Percentiles rank a stretch among this genome's conserved stretches.
These are phyloP conservation scores for Chaetomium sp. DNA, from an alignment of 2,329 filamentous ascomycete genomes.

Conservation along the genomic window DNA sequence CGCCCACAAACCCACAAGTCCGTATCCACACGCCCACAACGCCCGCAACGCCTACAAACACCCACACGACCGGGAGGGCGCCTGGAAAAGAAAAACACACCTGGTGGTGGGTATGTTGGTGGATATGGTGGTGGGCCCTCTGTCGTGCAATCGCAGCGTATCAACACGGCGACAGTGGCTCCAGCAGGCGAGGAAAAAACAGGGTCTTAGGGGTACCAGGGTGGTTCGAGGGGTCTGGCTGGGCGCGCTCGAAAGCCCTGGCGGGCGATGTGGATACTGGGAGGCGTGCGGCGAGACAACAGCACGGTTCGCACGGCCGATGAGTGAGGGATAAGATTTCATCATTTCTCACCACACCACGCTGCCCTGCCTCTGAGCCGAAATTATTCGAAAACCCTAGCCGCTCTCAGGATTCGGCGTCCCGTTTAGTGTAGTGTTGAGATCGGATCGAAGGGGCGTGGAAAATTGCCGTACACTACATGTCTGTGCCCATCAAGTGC, in stretches of 20 bases:
- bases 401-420: too few relatives aligned
- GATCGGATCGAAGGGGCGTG: background rate
- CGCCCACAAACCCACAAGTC: too few relatives aligned
- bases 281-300: too few relatives aligned
- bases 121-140: background rate
- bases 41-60: too few relatives aligned
- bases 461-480: background rate
- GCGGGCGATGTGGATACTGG: background rate
- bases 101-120: too few relatives aligned
- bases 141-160: conserved; percentile 6
- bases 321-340: background rate
- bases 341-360: background rate
- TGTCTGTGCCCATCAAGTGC: too few relatives aligned
- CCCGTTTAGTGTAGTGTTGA: too few relatives aligned
- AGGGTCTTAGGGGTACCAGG: conserved; percentile 11
- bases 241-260: conserved; percentile 3
- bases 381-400: too few relatives aligned
- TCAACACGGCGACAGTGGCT: background rate
- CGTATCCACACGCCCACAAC: too few relatives aligned
- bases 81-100: background rate
- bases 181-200: background rate
- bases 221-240: conserved; percentile 1
- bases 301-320: background rate
- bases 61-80: too few relatives aligned
- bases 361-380: too few relatives aligned